These are phyloP conservation scores for Termitomyces sp. DNA, from an alignment of 768 basidiomycete genomes.

Conservation along the genomic window DNA sequence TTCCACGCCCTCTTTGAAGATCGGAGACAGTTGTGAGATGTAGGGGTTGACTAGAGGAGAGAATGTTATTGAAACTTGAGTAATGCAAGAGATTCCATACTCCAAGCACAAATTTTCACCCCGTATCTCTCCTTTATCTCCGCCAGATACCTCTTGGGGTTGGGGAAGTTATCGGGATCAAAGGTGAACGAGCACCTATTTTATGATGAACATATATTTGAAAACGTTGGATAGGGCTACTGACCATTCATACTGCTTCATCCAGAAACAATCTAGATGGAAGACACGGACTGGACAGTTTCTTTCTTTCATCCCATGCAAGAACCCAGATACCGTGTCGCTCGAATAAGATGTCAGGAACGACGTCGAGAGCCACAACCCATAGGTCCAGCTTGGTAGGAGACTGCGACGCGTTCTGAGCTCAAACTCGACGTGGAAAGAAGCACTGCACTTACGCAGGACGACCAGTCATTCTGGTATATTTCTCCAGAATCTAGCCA, in stretches of 20 bases:
- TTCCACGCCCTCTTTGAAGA: conserved; percentile 63
- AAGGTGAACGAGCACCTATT: conserved; percentile 70
- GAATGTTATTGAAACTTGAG: background rate
- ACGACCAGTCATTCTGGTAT: conserved; percentile 58
- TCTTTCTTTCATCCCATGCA: conserved; percentile 65
- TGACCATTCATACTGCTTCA: conserved; percentile 65
- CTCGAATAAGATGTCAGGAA: conserved; percentile 69
- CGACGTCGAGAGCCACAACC: conserved; percentile 73
- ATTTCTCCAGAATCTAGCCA: conserved; percentile 49
- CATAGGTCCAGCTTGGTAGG: conserved; percentile 69
- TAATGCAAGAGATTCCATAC: conserved; percentile 18
- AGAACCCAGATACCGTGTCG: conserved; percentile 62
- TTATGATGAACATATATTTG: conserved; percentile 1
- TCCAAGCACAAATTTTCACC: conserved; percentile 73
- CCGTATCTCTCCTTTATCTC: conserved; percentile 57
- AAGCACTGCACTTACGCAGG: conserved; percentile 37
- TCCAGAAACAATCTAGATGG: conserved; percentile 76
- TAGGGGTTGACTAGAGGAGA: conserved; percentile 57
- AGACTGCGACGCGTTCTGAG: conserved; percentile 34
- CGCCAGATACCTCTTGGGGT: conserved; percentile 57
- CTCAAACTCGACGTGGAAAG: conserved; percentile 3
- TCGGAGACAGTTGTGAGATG: conserved; percentile 61
- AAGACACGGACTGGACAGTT: conserved; percentile 63
- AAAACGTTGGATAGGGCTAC: conserved; percentile 5
- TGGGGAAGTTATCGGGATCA: conserved; percentile 70